Conservation (phyloP, 257 asterid species). For the Solanum lycopersicoides region DNA sequence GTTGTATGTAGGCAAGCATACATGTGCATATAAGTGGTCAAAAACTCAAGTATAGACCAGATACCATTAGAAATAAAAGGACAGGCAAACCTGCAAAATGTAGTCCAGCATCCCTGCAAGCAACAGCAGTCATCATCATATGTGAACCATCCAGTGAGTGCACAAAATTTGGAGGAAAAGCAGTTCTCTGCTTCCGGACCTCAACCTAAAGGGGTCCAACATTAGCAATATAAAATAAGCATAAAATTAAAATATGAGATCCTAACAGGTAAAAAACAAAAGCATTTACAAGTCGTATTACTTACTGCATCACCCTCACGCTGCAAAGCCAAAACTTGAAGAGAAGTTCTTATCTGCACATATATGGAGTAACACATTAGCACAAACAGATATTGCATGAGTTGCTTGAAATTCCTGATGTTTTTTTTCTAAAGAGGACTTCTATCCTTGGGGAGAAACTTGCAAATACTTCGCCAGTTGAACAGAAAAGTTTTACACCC, state of each 20-base stretch:
- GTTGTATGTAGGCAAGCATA: background rate
- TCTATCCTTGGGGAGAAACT: background rate
- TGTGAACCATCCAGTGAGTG: slow-evolving; percentile 92
- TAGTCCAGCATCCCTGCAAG: slow-evolving; percentile 82
- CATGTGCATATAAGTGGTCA: background rate
- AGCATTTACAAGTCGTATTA: background rate
- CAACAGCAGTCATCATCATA: slow-evolving; percentile 99
- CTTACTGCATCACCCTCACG: slow-evolving; percentile 68
- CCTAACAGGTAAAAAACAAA: slow-evolving; percentile 1
- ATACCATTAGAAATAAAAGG: background rate
- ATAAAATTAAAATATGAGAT: background rate
- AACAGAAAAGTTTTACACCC: background rate
- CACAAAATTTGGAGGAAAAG: slow-evolving; percentile 96
- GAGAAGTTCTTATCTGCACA: slow-evolving; percentile 85
- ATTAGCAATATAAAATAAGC: slow-evolving; percentile 1
- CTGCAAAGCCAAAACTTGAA: slow-evolving; percentile 84
- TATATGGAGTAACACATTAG: slow-evolving; percentile 4
- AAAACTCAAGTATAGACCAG: background rate
- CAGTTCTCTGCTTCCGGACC: slow-evolving; percentile 77
- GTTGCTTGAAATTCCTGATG: background rate
- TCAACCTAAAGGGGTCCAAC: slow-evolving; percentile 46
- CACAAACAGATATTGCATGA: background rate
- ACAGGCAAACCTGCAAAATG: slow-evolving; percentile 69
- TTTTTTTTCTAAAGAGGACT: background rate
- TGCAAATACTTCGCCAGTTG: background rate